These are phyloP conservation scores for Schwanniomyces yamadae DNA, from an alignment of 805 yeast species.

Conservation along the genomic window DNA sequence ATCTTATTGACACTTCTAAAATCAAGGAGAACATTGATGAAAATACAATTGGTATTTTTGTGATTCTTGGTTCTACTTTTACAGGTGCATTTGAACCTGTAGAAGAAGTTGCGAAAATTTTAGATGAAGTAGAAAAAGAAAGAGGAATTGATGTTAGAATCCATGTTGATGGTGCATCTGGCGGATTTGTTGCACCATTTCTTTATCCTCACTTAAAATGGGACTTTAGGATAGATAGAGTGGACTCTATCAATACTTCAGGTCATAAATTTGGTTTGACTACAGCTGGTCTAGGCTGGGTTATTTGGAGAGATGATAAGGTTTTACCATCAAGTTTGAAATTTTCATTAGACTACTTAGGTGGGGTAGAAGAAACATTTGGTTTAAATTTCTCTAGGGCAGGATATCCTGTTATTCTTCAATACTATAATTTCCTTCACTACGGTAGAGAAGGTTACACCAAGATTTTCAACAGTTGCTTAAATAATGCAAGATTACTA, in stretches of 20 bases:
- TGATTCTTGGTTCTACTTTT: constrained; percentile 86
- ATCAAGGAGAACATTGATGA: constrained; percentile 74
- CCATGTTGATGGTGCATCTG: constrained; percentile 93
- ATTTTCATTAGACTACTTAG: constrained; percentile 79
- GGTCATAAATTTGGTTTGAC: constrained; percentile 93
- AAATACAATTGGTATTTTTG: constrained; percentile 89
- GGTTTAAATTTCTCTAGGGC: constrained; percentile 89
- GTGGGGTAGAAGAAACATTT: constrained; percentile 85
- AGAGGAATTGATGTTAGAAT: constrained; percentile 72
- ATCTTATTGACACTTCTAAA: constrained; percentile 59
- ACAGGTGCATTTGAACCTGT: constrained; percentile 92
- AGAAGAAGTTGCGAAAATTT: constrained; percentile 53
- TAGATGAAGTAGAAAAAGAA: constrained; percentile 67
- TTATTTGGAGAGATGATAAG: constrained; percentile 68
- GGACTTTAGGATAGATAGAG: constrained; percentile 81
- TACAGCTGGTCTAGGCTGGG: constrained; percentile 92
- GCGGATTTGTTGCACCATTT: constrained; percentile 88
- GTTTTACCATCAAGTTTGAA: constrained; percentile 69
- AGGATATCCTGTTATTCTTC: constrained; percentile 86
- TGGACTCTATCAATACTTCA: constrained; percentile 80
- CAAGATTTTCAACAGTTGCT: constrained; percentile 57
- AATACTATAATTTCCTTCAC: constrained; percentile 75
- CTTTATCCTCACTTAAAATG: constrained; percentile 71
- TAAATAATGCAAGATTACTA: constrained; percentile 71
- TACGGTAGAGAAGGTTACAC: constrained; percentile 74